Conservation (phyloP, 129 eudicot species). For the Flaveria sonorensis region DNA sequence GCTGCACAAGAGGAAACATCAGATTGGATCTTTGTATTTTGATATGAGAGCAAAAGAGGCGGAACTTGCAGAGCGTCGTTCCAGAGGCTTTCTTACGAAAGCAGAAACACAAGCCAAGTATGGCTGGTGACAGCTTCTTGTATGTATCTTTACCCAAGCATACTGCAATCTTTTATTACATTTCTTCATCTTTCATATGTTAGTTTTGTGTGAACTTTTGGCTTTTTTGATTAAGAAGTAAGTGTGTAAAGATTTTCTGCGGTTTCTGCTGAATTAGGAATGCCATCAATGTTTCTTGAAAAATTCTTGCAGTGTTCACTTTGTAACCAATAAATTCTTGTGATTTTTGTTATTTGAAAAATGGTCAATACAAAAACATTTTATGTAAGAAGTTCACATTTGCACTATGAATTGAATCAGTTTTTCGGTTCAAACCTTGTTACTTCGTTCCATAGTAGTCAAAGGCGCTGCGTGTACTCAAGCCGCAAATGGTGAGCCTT, state of each 20-base stretch:
- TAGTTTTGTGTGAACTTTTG: slow-evolving; percentile 17
- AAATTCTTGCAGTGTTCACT: not conserved
- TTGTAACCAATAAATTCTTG: too few relatives aligned
- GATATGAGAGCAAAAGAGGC: slow-evolving; percentile 81
- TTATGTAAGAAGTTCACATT: too few relatives aligned
- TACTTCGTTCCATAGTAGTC: too few relatives aligned
- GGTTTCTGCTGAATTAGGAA: not conserved
- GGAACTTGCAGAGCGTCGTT: slow-evolving; percentile 83
- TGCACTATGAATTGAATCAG: too few relatives aligned
- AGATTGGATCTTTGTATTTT: slow-evolving; percentile 73
- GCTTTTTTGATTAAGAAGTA: not conserved
- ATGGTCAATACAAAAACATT: too few relatives aligned
- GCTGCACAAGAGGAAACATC: slow-evolving; percentile 96
- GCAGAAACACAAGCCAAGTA: slow-evolving; percentile 97
- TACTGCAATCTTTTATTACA: not conserved
- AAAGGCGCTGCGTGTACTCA: too few relatives aligned
- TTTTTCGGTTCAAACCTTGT: too few relatives aligned
- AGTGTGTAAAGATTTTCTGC: not conserved
- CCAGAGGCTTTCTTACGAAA: slow-evolving; percentile 86
- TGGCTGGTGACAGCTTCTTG: slow-evolving; percentile 65
- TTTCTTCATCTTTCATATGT: not conserved
- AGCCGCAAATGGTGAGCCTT: too few relatives aligned
- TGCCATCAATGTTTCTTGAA: not conserved
- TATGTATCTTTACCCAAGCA: not conserved
- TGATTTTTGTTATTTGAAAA: too few relatives aligned